phyloP scores from a whole-genome alignment of 2,329 filamentous ascomycete genomes.

The Colletotrichum horii region DNA sequence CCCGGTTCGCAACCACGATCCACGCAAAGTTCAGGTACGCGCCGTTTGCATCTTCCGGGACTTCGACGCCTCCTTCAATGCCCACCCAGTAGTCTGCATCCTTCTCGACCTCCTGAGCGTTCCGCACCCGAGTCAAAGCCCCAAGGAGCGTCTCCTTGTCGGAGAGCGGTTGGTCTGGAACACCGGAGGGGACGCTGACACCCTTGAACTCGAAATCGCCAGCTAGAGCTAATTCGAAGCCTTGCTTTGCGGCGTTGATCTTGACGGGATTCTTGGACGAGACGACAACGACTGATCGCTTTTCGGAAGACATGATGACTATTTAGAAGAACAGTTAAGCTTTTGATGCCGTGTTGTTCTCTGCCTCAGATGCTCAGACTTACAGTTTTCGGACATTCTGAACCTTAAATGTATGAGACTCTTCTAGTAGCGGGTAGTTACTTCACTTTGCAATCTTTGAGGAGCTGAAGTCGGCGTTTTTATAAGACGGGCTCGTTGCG shows the following conservation, averaged over 20 bases:
- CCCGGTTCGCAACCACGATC: constrained; percentile 36
- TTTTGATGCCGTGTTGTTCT: background rate
- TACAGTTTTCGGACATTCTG: background rate
- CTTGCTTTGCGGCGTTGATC: constrained; percentile 38
- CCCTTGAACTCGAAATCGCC: constrained; percentile 28
- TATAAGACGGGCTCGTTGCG: background rate
- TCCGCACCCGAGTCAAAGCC: constrained; percentile 39
- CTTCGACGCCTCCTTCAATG: constrained; percentile 45
- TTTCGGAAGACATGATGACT: background rate
- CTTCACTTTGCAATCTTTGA: background rate
- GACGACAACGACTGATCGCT: constrained; percentile 30
- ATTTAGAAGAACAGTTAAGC: background rate
- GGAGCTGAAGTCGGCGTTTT: background rate
- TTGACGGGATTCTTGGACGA: constrained; percentile 47
- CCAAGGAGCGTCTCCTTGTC: constrained; percentile 42
- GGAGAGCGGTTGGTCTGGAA: constrained; percentile 44
- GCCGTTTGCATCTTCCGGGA: constrained; percentile 17
- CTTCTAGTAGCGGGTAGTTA: background rate
- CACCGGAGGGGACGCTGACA: constrained; percentile 39
- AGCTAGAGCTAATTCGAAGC: constrained; percentile 29
- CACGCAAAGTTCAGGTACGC: constrained; percentile 44
- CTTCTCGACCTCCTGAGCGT: constrained; percentile 32
- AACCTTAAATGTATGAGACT: no score
- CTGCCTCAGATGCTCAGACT: background rate
- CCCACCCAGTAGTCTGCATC: constrained; percentile 45